Percentiles rank a stretch among this genome's conserved stretches.
Evolutionary conservation across 768 basidiomycete genomes (phyloP).

Genomic region (Amanita brunnescens): DNA sequence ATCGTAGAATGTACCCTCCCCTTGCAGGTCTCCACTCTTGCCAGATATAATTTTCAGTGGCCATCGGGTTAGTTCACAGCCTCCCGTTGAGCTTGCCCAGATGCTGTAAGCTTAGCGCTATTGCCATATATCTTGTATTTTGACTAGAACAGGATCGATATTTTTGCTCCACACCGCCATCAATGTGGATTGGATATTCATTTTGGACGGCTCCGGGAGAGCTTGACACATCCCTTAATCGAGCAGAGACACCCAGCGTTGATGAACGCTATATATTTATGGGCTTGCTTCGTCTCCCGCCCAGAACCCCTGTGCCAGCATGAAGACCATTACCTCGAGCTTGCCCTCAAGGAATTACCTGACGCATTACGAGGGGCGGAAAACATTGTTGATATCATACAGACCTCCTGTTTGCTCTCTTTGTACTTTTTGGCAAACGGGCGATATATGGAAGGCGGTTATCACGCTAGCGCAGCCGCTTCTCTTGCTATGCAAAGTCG

Average conservation of each 20-base stretch:
- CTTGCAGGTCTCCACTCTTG: conserved; percentile 41
- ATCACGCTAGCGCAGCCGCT: conserved; percentile 68
- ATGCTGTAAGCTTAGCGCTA: conserved; percentile 44
- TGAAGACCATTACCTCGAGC: conserved; percentile 62
- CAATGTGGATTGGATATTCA: conserved; percentile 69
- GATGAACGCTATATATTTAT: conserved; percentile 75
- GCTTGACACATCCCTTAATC: conserved; percentile 38
- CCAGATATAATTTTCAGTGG: conserved; percentile 45
- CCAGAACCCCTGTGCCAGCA: conserved; percentile 62
- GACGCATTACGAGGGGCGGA: conserved; percentile 55
- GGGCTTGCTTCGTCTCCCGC: conserved; percentile 75
- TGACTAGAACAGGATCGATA: conserved; percentile 45
- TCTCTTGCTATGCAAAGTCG: conserved; percentile 67
- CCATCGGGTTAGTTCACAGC: conserved; percentile 36
- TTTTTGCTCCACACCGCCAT: conserved; percentile 66
- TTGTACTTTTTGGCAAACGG: conserved; percentile 73
- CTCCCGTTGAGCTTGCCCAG: conserved; percentile 51
- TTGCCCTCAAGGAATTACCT: conserved; percentile 31
- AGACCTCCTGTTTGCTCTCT: conserved; percentile 68
- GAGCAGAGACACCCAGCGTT: conserved; percentile 71
- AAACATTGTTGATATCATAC: conserved; percentile 61
- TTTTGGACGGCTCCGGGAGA: conserved; percentile 56
- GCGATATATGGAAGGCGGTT: conserved; percentile 68
- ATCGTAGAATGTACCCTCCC: conserved; percentile 35
- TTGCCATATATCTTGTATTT: conserved; percentile 5